Evolutionary conservation across 2,329 filamentous ascomycete species (phyloP), one percentile per base, ranked within the genome.

Genomic region (Colletotrichum sp.): DNA sequence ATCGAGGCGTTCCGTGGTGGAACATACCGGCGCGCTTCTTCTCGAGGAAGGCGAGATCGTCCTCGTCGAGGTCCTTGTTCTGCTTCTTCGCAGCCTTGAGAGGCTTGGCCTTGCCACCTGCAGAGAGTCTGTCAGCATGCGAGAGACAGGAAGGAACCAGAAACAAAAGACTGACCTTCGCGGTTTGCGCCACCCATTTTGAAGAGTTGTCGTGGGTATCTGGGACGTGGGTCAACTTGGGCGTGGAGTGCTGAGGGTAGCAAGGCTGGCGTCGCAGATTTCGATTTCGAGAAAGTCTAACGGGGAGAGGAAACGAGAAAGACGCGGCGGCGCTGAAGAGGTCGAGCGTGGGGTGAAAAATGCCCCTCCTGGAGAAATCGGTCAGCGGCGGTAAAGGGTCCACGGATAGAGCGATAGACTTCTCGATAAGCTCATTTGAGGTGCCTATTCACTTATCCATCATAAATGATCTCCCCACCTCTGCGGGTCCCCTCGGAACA

Each of bases 51-150:
- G 95, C 95, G 84, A 93, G 86, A 79, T 98, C 96, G 60, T 98
- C 95, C 0, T 98, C 96, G 84, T 98, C 96, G 75, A 96, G 86
- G 3, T 98, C 96, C 86, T 94, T 94, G 83, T 90, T 89, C 70
- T 91, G 90, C 91, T 96, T 98, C 93, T 98, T 98, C 77, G 95
- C 89, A 80, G 94, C 91, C 93, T 98, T 98, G 87, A 95, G 89
- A 80, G 94, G 94, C 91, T 96, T 95, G 80, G 88, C 92, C 90
- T 96, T 96, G 89, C 94, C 94, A 85, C 94, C 94, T 96, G 78
- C 21, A 28, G 18, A 64, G 26, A 32, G 28, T 24, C 39, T 8
- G 75, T 74, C 62, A 66, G 71, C 69, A 60, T 30, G 28, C 18
- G 21, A 13, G 8, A 18, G n/a, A 26, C 18, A 5, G 39, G 13